Base-by-base conservation (phyloP, 768 basidiomycete species). In the Suillus discolor region DNA sequence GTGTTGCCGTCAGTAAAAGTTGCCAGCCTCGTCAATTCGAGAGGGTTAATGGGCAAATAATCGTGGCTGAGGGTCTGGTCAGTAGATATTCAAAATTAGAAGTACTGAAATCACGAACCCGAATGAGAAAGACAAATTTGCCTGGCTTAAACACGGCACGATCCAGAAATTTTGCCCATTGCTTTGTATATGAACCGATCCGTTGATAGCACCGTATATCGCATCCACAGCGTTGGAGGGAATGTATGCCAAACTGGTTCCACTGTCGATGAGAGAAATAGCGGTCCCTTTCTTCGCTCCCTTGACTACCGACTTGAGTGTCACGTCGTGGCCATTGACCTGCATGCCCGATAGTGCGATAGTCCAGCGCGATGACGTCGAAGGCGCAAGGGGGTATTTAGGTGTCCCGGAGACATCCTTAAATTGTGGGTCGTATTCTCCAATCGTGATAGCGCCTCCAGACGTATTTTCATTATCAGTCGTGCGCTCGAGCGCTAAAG, bases 231-330 rank as follows among this genome's bases (percentile, higher is more conserved):
- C 74, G 20, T 69, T 66, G 6, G 62, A 62, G 0, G 83, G 78
- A 55, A 84, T 67, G 3, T 79, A 73, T 20, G 78, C 77, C 31
- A 71, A 67, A 49, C 82, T 82, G 16, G 79, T 79, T 31, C 83
- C 83, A 5, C 81, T 84, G 53, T 83, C 83, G 47, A 84, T 70
- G 12, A 84, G 72, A 12, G 80, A 74, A 18, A 79, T 73, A n/a
- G 74, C 70, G 1, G 74, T 69, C 1, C 75, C 80, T 0, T 67
- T 64, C 8, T 79, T 75, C 6, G 78, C 72, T 3, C 73, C 74
- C 2, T 65, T 53, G 39, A 77, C 72, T n/a, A n/a, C 53, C 0
- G 83, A 80, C 5, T 57, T 65, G 59, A 83, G 69, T 0, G 63
- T 25, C 23, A 77, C 47, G 0, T 61, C n/a, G n/a, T 66, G 66